A percentile compares a stretch with the other conserved stretches of the same genome.
These are phyloP conservation scores for Epicoccum sorghinum DNA, from an alignment of 2,329 filamentous ascomycete genomes.

Conservation along the genomic window DNA sequence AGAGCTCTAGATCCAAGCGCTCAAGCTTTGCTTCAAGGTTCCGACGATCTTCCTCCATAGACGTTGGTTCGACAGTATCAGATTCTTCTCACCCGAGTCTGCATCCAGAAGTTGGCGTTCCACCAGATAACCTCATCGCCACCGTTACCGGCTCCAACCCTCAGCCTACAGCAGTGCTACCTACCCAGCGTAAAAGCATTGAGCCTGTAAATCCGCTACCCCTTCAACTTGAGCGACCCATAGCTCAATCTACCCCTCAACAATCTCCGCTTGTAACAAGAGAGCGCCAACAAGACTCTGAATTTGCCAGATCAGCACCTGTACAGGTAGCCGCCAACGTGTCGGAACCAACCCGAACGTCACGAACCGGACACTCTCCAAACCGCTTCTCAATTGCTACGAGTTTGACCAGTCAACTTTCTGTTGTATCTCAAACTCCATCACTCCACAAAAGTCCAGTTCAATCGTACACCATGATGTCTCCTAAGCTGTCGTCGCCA, in stretches of 20 bases:
- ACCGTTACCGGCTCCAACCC: background rate
- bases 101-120: background rate
- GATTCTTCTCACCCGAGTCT: background rate
- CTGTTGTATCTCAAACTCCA: slow-evolving; percentile 7
- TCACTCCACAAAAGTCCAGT: background rate
- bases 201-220: too few species aligned
- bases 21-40: slow-evolving; percentile 10
- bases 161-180: background rate
- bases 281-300: background rate
- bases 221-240: background rate
- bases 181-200: too few species aligned
- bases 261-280: background rate
- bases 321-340: background rate
- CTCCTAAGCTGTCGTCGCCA: slow-evolving; percentile 14
- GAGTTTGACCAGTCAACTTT: slow-evolving; percentile 10
- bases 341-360: background rate
- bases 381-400: slow-evolving; percentile 9
- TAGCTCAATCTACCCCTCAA: background rate
- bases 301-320: background rate
- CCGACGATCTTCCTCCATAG: slow-evolving; percentile 11
- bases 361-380: background rate
- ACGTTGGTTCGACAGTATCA: background rate
- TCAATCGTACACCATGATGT: slow-evolving; percentile 12
- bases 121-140: background rate
- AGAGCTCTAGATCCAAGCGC: slow-evolving; percentile 9